Conservation (phyloP, 2,329 filamentous ascomycete species). For the Alternaria burnsii region DNA sequence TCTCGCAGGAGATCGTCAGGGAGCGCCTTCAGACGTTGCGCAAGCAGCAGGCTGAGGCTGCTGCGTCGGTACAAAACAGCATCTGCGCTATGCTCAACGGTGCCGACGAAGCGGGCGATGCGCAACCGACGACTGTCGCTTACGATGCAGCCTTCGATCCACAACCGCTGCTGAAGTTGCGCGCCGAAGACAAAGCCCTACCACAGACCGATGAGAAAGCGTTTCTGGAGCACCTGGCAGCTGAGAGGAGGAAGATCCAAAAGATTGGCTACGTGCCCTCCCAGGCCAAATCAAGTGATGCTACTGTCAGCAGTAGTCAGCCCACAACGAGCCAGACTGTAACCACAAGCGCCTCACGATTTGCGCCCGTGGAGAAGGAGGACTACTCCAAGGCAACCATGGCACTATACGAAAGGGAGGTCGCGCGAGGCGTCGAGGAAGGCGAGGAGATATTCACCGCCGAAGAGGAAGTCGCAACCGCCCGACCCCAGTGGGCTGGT, state of each 20-base stretch:
- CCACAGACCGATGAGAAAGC: slow-evolving; percentile 65
- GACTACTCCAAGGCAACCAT: slow-evolving; percentile 88
- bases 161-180: slow-evolving; percentile 70
- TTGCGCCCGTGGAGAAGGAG: slow-evolving; percentile 73
- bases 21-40: slow-evolving; percentile 72
- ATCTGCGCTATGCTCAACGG: slow-evolving; percentile 57
- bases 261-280: slow-evolving; percentile 75
- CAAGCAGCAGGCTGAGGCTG: slow-evolving; percentile 73
- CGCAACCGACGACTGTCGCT: slow-evolving; percentile 18
- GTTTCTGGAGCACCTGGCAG: slow-evolving; percentile 66
- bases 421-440: slow-evolving; percentile 87
- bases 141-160: slow-evolving; percentile 65
- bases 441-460: slow-evolving; percentile 95
- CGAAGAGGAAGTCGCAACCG: slow-evolving; percentile 78
- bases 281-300: slow-evolving; percentile 54
- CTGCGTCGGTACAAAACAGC: slow-evolving; percentile 63
- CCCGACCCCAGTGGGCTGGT: slow-evolving; percentile 79
- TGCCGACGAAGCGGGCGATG: slow-evolving; percentile 8
- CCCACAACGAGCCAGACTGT: slow-evolving; percentile 54
- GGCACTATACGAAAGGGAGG: slow-evolving; percentile 89
- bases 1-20: slow-evolving; percentile 78
- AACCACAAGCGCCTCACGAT: slow-evolving; percentile 69
- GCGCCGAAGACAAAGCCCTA: slow-evolving; percentile 68
- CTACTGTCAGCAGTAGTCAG: slow-evolving; percentile 34
- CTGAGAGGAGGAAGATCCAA: slow-evolving; percentile 67